Conservation (phyloP, 176 grass and related monocot genomes). For the Phoenix roebelenii region DNA sequence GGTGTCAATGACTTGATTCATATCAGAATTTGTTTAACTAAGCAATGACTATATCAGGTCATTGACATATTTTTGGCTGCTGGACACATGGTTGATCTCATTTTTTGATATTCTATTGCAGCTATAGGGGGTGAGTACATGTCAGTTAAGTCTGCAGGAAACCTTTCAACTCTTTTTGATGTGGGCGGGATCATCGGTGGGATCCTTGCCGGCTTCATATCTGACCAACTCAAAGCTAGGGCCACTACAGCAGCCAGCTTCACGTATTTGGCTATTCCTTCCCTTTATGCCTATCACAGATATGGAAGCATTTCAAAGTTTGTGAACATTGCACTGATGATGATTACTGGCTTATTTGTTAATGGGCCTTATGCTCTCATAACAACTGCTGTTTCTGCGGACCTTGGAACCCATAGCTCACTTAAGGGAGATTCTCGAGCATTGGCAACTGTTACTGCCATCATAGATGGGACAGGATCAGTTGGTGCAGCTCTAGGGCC, state of each 20-base stretch:
- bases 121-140: conserved; percentile 46
- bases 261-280: conserved; percentile 50
- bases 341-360: conserved; percentile 60
- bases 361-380: conserved; percentile 69
- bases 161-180: conserved; percentile 55
- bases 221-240: conserved; percentile 57
- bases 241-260: conserved; percentile 54
- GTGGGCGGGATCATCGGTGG: conserved; percentile 61
- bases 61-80: no score
- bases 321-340: conserved; percentile 42
- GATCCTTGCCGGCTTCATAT: conserved; percentile 51
- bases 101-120: conserved; percentile 5
- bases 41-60: no score
- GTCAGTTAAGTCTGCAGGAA: conserved; percentile 49
- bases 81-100: no score
- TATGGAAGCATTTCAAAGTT: conserved; percentile 43
- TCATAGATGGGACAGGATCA: conserved; percentile 70
- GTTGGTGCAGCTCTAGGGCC: conserved; percentile 56
- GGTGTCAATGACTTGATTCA: no score
- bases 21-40: no score
- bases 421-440: conserved; percentile 57
- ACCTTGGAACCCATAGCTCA: conserved; percentile 62
- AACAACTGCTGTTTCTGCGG: conserved; percentile 63
- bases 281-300: conserved; percentile 41
- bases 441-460: conserved; percentile 47